These are phyloP conservation scores for Shiraia bambusicola DNA, from an alignment of 2,329 filamentous ascomycete genomes.

Conservation along the genomic window DNA sequence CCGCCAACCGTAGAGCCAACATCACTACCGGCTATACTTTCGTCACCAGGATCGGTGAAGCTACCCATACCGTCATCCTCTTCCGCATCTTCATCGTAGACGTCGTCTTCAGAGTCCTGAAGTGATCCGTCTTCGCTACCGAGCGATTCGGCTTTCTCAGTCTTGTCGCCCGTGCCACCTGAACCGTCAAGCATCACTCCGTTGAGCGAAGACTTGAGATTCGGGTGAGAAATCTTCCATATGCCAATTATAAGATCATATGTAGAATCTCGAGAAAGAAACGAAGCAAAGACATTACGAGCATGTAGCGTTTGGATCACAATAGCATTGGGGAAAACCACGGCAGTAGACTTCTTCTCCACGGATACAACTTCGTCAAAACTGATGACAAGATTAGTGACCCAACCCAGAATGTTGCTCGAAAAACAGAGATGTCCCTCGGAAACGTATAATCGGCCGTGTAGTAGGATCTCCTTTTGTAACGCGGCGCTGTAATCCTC, in stretches of 20 bases:
- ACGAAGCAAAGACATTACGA: constrained; percentile 92
- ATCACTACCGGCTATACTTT: constrained; percentile 58
- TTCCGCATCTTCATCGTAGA: constrained; percentile 78
- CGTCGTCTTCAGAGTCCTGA: constrained; percentile 71
- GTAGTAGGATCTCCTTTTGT: constrained; percentile 91
- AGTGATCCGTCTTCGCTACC: constrained; percentile 51
- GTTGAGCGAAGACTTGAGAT: constrained; percentile 85
- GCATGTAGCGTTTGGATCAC: constrained; percentile 96
- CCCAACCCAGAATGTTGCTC: constrained; percentile 98
- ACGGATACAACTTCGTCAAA: constrained; percentile 97
- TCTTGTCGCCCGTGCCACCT: constrained; percentile 77
- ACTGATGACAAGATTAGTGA: constrained; percentile 94
- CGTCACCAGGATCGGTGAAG: constrained; percentile 57
- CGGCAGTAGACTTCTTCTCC: constrained; percentile 92
- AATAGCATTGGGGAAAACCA: constrained; percentile 95
- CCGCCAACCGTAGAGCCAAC: constrained; percentile 54
- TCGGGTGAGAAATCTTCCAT: constrained; percentile 95
- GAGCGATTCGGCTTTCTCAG: constrained; percentile 74
- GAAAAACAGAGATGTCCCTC: constrained; percentile 98
- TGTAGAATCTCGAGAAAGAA: constrained; percentile 90
- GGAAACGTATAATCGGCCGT: constrained; percentile 91
- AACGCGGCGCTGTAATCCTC: constrained; percentile 97
- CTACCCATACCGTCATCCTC: constrained; percentile 70
- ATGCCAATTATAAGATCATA: constrained; percentile 98
- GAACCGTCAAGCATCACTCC: constrained; percentile 76